These are phyloP conservation scores for Ephemerocybe angulata DNA, from an alignment of 768 basidiomycete species.

Conservation along the genomic window DNA sequence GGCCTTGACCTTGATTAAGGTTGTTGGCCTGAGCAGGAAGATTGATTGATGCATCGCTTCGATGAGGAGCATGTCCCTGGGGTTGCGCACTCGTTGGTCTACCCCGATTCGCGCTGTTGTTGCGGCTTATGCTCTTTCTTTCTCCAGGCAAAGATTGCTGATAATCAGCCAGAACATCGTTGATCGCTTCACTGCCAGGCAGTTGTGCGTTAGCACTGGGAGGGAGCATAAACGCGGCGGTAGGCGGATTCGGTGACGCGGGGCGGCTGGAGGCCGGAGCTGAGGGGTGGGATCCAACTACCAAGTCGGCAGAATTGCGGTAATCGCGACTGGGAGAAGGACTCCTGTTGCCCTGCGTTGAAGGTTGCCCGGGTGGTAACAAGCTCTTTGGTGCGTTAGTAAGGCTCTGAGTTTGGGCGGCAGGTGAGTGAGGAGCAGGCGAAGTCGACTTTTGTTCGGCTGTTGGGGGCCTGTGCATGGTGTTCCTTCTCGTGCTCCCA, in stretches of 20 bases:
- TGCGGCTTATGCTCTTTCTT: slow-evolving; percentile 53
- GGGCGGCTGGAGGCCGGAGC: slow-evolving; percentile 51
- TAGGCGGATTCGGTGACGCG: slow-evolving; percentile 67
- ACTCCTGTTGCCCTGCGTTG: slow-evolving; percentile 20
- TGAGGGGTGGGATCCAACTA: slow-evolving; percentile 76
- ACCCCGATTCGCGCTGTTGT: slow-evolving; percentile 47
- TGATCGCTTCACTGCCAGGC: slow-evolving; percentile 53
- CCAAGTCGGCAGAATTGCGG: slow-evolving; percentile 66
- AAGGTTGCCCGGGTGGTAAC: slow-evolving; percentile 30
- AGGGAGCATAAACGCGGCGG: slow-evolving; percentile 67
- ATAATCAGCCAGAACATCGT: slow-evolving; percentile 73
- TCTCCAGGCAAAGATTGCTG: slow-evolving; percentile 88
- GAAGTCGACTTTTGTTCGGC: slow-evolving; percentile 14
- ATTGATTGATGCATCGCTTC: slow-evolving; percentile 16
- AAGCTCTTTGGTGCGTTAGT: slow-evolving; percentile 28
- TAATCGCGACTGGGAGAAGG: slow-evolving; percentile 55
- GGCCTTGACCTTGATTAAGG: slow-evolving; percentile 37
- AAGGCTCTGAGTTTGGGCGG: slow-evolving; percentile 12
- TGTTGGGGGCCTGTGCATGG: slow-evolving; percentile 29
- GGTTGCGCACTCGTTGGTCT: slow-evolving; percentile 32
- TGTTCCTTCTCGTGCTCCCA: slow-evolving; percentile 47
- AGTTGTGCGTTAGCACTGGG: slow-evolving; percentile 48
- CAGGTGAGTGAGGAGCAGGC: not conserved
- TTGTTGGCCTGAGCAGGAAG: slow-evolving; percentile 21
- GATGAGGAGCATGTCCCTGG: slow-evolving; percentile 17